Evolutionary conservation across 106 monocot genomes (phyloP).

Genomic region (Allium fistulosum): DNA sequence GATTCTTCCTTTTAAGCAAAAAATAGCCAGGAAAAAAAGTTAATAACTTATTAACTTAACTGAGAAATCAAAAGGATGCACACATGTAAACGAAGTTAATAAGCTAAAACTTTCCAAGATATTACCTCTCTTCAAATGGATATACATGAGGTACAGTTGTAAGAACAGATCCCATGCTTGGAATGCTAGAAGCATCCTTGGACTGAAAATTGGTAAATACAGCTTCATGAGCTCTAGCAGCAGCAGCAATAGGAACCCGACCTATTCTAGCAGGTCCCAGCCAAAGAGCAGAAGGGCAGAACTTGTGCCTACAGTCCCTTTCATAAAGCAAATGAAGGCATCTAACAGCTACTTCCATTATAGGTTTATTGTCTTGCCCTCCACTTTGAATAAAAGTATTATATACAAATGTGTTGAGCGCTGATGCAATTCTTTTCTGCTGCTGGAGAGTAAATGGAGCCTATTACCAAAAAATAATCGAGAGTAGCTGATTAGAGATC

Average conservation of each 20-base stretch:
- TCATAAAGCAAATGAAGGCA: slow-evolving; percentile 87
- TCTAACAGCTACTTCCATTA: slow-evolving; percentile 62
- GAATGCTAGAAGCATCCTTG: slow-evolving; percentile 23
- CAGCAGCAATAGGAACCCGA: slow-evolving; percentile 71
- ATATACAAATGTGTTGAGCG: slow-evolving; percentile 87
- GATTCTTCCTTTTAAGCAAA: no score
- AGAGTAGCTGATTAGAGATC: slow-evolving; percentile 8
- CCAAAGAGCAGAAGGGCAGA: slow-evolving; percentile 78
- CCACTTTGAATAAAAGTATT: slow-evolving; percentile 53
- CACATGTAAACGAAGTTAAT: not conserved
- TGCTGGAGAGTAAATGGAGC: slow-evolving; percentile 69
- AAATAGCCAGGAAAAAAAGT: not conserved
- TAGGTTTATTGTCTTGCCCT: slow-evolving; percentile 24
- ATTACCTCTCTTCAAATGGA: slow-evolving; percentile 96
- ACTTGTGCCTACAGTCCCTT: slow-evolving; percentile 76
- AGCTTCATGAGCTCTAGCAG: slow-evolving; percentile 86
- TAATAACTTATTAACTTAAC: not conserved
- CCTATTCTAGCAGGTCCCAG: slow-evolving; percentile 59
- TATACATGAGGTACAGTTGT: slow-evolving; percentile 87
- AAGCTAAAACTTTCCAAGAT: not conserved
- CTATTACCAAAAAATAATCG: slow-evolving; percentile 23
- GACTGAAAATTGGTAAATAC: slow-evolving; percentile 34
- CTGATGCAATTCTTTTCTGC: slow-evolving; percentile 59
- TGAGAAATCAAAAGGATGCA: not conserved
- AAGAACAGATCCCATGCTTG: slow-evolving; percentile 48